These are phyloP conservation scores for Metarhizium sp. DNA, from an alignment of 2,329 filamentous ascomycete species.

Conservation along the genomic window DNA sequence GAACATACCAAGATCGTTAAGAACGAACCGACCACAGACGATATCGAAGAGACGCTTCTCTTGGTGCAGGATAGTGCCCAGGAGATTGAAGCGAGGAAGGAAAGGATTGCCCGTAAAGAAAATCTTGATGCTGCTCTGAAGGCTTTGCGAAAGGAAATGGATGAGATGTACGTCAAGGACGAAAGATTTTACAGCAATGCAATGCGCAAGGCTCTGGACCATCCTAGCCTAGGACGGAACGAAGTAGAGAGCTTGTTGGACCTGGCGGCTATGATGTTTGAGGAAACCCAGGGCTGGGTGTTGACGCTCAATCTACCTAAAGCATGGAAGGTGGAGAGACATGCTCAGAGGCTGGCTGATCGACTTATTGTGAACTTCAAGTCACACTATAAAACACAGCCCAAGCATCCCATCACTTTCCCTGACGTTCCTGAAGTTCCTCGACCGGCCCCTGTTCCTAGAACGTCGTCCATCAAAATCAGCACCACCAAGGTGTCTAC, in stretches of 20 bases:
- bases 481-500: conserved; percentile 23
- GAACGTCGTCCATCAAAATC: conserved; percentile 30
- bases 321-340: conserved; percentile 29
- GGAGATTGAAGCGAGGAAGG: conserved; percentile 48
- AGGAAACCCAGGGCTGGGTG: conserved; percentile 32
- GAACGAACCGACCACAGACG: conserved; percentile 26
- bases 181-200: conserved; percentile 30
- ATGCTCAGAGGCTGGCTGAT: conserved; percentile 24
- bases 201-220: conserved; percentile 33
- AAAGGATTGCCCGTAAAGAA: conserved; percentile 55
- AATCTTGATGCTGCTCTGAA: conserved; percentile 49
- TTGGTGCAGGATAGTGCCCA: conserved; percentile 32
- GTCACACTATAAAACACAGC: conserved; percentile 27
- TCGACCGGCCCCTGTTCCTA: conserved; percentile 17
- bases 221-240: conserved; percentile 26
- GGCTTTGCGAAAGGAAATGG: conserved; percentile 34
- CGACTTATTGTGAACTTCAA: conserved; percentile 28
- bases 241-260: conserved; percentile 34
- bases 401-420: conserved; percentile 18
- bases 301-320: conserved; percentile 32
- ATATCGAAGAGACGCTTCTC: conserved; percentile 25
- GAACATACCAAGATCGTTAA: conserved; percentile 41
- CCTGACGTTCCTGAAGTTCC: conserved; percentile 17
- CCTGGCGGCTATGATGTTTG: conserved; percentile 37
- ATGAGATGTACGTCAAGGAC: conserved; percentile 28